phyloP scores from a whole-genome alignment of 2,329 filamentous ascomycete species.

The Metarhizium rileyi region DNA sequence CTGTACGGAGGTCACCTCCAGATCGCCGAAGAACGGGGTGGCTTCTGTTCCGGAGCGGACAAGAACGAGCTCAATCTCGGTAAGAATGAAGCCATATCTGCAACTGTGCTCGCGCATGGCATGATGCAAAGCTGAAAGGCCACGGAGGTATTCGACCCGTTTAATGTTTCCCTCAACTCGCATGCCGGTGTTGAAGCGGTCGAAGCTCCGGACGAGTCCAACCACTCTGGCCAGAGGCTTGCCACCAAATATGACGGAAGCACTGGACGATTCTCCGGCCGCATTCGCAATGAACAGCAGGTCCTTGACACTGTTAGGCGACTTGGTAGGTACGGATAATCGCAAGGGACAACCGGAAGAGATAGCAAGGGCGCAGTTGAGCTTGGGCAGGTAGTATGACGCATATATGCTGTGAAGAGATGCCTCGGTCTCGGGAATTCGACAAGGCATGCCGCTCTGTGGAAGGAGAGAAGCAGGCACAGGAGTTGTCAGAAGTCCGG shows the following conservation, averaged over 20 bases:
- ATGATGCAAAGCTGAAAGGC: slow-evolving; percentile 76
- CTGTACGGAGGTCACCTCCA: slow-evolving; percentile 61
- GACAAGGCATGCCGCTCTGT: slow-evolving; percentile 43
- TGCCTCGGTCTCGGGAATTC: slow-evolving; percentile 69
- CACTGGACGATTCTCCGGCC: slow-evolving; percentile 45
- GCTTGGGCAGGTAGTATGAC: slow-evolving; percentile 71
- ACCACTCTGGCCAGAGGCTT: slow-evolving; percentile 52
- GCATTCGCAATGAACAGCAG: slow-evolving; percentile 58
- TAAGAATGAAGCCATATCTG: slow-evolving; percentile 92
- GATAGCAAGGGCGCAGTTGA: slow-evolving; percentile 74
- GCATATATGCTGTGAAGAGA: slow-evolving; percentile 67
- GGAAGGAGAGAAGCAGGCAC: slow-evolving; percentile 54
- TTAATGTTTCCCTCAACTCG: slow-evolving; percentile 75
- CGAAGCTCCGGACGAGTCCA: slow-evolving; percentile 82
- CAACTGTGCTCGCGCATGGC: slow-evolving; percentile 90
- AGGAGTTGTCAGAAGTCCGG: slow-evolving; percentile 61
- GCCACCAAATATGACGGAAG: slow-evolving; percentile 39
- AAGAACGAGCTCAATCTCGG: slow-evolving; percentile 87
- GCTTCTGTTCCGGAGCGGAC: slow-evolving; percentile 67
- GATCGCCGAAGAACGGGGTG: slow-evolving; percentile 76
- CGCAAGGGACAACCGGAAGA: slow-evolving; percentile 58
- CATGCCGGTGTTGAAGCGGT: slow-evolving; percentile 94
- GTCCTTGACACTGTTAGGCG: slow-evolving; percentile 31
- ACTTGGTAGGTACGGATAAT: slow-evolving; percentile 32
- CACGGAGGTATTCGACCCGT: slow-evolving; percentile 80